Evolutionary conservation across 768 basidiomycete genomes (phyloP).

Genomic region (Lactarius evosmus): DNA sequence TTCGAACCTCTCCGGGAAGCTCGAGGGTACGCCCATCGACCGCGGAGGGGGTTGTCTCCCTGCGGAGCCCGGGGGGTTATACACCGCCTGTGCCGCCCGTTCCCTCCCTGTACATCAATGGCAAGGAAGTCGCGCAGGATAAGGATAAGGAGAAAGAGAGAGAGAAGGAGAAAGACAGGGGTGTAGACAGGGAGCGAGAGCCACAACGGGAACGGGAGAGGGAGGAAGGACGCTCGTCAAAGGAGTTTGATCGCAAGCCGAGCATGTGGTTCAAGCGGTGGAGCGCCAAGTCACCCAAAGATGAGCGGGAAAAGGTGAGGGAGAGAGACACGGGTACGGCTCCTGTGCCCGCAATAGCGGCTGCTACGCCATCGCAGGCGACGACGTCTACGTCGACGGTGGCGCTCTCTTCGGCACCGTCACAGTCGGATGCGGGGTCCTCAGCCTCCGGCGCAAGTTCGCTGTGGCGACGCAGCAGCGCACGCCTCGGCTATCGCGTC

Average conservation of each 20-base stretch:
- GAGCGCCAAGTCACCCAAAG: conserved; percentile 36
- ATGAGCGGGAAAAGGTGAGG: conserved; percentile 20
- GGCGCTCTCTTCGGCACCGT: conserved; percentile 18
- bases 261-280: conserved; percentile 56
- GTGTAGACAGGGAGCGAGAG: conserved; percentile 35
- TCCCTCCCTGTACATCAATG: conserved; percentile 35
- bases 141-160: conserved; percentile 34
- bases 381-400: conserved; percentile 17
- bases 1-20: conserved; percentile 27
- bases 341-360: not conserved
- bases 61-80: conserved; percentile 29
- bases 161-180: conserved; percentile 31
- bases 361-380: conserved; percentile 1
- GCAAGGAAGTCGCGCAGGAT: conserved; percentile 29
- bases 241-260: conserved; percentile 42
- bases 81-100: conserved; percentile 31
- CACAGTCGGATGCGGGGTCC: conserved; percentile 23
- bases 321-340: conserved; percentile 9
- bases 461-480: conserved; percentile 24
- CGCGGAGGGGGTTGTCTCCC: conserved; percentile 27
- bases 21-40: conserved; percentile 20
- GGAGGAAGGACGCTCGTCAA: conserved; percentile 31
- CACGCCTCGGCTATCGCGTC: conserved; percentile 13
- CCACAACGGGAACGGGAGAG: conserved; percentile 35
- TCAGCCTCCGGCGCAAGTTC: conserved; percentile 19